These are phyloP conservation scores for Psophocarpus tetragonolobus DNA, from an alignment of 306 rosid species.

Conservation along the genomic window DNA sequence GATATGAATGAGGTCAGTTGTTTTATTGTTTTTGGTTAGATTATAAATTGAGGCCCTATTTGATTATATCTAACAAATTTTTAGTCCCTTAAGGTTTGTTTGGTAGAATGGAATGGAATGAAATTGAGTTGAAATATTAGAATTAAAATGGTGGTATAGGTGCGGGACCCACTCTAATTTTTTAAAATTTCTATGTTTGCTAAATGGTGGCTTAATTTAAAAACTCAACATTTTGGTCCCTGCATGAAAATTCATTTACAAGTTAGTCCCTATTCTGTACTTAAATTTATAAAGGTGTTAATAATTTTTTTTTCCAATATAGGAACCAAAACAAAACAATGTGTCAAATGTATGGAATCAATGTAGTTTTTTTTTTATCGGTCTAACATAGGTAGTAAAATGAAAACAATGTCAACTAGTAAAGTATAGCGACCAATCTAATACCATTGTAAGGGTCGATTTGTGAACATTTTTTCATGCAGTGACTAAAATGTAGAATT, in stretches of 20 bases:
- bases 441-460: not conserved
- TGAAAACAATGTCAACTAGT: not conserved
- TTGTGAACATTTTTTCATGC: not conserved
- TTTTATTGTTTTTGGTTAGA: slow-evolving; percentile 4
- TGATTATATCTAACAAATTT: no score
- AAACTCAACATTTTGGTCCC: not conserved
- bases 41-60: not conserved
- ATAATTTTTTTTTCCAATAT: not conserved
- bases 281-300: not conserved
- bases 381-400: not conserved
- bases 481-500: not conserved
- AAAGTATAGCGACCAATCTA: not conserved
- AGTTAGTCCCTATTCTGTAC: not conserved
- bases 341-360: not conserved
- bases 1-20: slow-evolving; percentile 93
- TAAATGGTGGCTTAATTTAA: no score
- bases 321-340: not conserved
- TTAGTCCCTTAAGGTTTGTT: no score
- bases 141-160: no score
- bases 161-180: no score
- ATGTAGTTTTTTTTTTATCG: not conserved
- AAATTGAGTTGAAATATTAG: no score
- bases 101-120: no score
- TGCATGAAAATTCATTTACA: not conserved
- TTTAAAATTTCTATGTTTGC: no score